Base-by-base conservation (phyloP, 768 basidiomycete genomes). In the Leccinum uliginosum region DNA sequence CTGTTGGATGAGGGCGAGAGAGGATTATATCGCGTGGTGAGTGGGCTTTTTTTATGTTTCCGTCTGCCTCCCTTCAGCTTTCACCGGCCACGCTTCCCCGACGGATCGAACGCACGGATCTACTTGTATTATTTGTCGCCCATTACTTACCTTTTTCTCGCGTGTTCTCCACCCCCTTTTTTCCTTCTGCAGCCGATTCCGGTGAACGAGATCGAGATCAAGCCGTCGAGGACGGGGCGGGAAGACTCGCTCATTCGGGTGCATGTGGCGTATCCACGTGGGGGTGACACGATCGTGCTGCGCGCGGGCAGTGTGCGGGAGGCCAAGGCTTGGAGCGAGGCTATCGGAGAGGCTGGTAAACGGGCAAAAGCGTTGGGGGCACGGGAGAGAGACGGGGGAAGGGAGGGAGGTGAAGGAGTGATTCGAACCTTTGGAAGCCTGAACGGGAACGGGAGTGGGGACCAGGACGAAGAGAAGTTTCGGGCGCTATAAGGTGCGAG, bases 21-120 rank as follows among this genome's bases (percentile, higher is more conserved):
- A 59, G 84, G 83, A 12, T 67, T 96, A 14, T 95, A 95, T 71
- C 83, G 89, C 38, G 89, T 93, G 83, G 93, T 93, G 53, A 63
- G 85, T 74, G 40, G 10, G 10, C n/a, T 4, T 40, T 40, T 4
- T 40, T 40, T 19, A 11, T 40, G 40, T 40, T n/a, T 38, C 6
- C 17, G 32, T 32, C 9, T 23, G 17, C 1, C 3, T 4, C n/a
- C 19, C 15, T 15, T 34, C 34, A 15, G 14, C 34, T 34, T 34
- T 34, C 6, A 34, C 15, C 6, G 34, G 34, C 38, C 38, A n/a
- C 35, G 17, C 8, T 38, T 38, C 3, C 8, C 35, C 38, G 38
- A n/a, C 12, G n/a, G n/a, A n/a, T 40, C 34, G 34, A 34, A 34
- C 34, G 7, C 3, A 14, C 15, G 34, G 15, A 15, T 34, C 30